phyloP scores from a whole-genome alignment of 1,284 basidiomycete genomes.

The Irpex sp. region DNA sequence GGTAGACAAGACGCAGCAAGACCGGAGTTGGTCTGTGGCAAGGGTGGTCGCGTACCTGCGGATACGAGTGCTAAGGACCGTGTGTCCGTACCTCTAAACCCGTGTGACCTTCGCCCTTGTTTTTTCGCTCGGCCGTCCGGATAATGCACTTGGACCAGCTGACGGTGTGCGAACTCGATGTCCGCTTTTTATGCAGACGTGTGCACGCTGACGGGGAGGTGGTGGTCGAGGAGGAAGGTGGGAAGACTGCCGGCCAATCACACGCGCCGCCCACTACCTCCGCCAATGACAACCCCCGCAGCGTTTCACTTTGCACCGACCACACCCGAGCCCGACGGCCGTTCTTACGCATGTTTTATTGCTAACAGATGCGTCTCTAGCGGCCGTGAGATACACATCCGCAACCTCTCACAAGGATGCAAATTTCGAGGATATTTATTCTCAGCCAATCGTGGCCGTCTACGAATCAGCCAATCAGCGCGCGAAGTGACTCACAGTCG shows the following conservation, averaged over 20 bases:
- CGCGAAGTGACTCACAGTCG: neutral
- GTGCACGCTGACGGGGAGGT: neutral
- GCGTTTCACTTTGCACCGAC: neutral
- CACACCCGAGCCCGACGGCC: neutral
- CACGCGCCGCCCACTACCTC: neutral
- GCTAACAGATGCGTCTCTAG: too few relatives aligned
- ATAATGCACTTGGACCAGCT: neutral
- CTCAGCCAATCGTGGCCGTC: neutral
- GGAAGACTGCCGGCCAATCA: neutral
- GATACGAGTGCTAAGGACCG: neutral
- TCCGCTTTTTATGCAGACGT: neutral
- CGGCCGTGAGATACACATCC: neutral
- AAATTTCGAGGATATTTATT: neutral
- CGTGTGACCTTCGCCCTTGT: neutral
- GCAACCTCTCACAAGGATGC: neutral
- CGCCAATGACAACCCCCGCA: too few relatives aligned
- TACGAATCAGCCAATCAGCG: neutral
- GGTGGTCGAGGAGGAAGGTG: neutral
- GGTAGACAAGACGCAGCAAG: neutral
- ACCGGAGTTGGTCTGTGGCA: neutral
- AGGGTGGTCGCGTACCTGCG: neutral
- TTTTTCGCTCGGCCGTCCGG: neutral
- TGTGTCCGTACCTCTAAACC: neutral
- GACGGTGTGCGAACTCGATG: neutral
- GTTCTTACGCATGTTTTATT: neutral